phyloP scores from a whole-genome alignment of 257 asterid genomes.

The Solanum clarkiae region DNA sequence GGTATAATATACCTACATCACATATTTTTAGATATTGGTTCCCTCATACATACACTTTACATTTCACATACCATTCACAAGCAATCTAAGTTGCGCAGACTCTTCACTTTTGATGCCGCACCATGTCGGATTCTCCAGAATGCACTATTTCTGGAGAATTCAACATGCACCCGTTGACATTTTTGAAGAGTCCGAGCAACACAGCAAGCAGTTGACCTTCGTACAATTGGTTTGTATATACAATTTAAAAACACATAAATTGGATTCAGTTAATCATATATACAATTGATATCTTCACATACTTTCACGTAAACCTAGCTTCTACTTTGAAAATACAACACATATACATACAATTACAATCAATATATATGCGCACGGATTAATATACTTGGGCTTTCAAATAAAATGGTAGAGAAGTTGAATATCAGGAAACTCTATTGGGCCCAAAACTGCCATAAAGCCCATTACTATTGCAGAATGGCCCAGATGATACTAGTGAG shows the following conservation, averaged over 20 bases:
- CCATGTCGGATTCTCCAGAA: no score
- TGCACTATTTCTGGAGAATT: no score
- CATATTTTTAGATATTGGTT: no score
- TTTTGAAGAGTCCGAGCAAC: no score
- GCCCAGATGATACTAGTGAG: background rate
- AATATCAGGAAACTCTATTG: background rate
- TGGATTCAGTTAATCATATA: background rate
- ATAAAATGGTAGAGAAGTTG: background rate
- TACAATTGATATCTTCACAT: background rate
- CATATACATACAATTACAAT: background rate
- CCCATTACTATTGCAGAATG: background rate
- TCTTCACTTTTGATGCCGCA: no score
- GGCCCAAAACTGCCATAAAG: background rate
- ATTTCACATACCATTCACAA: no score
- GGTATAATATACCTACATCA: no score
- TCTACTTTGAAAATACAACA: background rate
- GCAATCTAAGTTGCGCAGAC: no score
- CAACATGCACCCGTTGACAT: no score
- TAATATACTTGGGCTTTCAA: background rate
- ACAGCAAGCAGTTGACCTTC: no score
- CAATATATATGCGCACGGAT: background rate
- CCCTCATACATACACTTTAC: background rate
- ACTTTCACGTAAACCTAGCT: background rate
- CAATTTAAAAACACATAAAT: background rate
- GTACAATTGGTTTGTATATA: no score